Base-by-base conservation (phyloP, 257 asterid species). In the Henckelia pumila region DNA sequence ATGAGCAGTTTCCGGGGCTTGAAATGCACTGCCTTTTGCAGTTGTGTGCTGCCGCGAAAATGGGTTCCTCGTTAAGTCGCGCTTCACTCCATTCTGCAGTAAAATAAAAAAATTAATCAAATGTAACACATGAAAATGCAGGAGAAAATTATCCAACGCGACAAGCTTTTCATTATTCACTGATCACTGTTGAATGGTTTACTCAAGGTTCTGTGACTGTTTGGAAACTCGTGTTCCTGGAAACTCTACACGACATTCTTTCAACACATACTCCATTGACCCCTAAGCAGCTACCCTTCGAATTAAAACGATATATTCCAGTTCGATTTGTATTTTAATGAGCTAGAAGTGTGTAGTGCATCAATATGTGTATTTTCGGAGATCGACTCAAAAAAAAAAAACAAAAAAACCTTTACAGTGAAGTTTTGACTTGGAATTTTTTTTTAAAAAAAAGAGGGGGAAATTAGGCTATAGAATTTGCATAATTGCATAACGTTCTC, bases 61-160 rank as follows among this genome's bases (percentile, higher is more conserved):
- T 0, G 99, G 99, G 71, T 91, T 94, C 77, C 83, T 87, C 6
- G 87, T 70, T 59, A 79, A 87, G 57, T 87, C 89, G 32, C 81
- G 91, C 83, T 60, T 81, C 57, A 64, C 68, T 69, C 88, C 95
- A 70, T 79, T 82, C 99, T 94, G 96, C 96, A 80, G 23, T 71
- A 72, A 40, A 71, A 7, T 61, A 24, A 24, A 64, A 61, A 24
- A 28, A n/a, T 63, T 63, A 58, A 61, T 28, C 1, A 37, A 6
- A 56, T 22, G 63, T 53, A 20, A 52, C n/a, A n/a, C n/a, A 47
- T 47, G 19, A 47, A 47, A 47, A 47, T 47, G 53, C 56, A 40
- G 61, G 59, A 58, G 61, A 28, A 59, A 32, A 68, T 49, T 40
- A 77, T 4, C 20, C 20, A 44, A 44, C 8, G 20, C 0, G 20